Percentiles rank a stretch among this genome's conserved stretches.
phyloP scores from a whole-genome alignment of 345 rosid species.

The Limnanthes douglasii region DNA sequence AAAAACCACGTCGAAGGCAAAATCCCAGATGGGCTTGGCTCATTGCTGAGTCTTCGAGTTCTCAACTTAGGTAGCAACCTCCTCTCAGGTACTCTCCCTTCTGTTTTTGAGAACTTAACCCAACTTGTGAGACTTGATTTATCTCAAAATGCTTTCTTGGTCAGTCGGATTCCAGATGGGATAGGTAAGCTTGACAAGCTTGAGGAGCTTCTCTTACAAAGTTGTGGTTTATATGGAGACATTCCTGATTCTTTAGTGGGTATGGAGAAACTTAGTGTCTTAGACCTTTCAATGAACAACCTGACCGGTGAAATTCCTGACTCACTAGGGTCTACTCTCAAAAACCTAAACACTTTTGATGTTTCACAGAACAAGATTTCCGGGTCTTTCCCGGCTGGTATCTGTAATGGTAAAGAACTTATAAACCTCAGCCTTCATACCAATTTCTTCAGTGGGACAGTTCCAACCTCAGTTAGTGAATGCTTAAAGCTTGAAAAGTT shows the following conservation, averaged over 20 bases:
- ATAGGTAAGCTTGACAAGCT: constrained; percentile 67
- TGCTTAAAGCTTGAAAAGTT: constrained; percentile 71
- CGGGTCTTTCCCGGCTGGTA: constrained; percentile 59
- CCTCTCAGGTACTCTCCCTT: constrained; percentile 66
- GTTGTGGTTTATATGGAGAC: constrained; percentile 65
- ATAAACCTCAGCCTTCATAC: constrained; percentile 51
- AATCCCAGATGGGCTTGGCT: constrained; percentile 62
- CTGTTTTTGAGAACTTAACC: constrained; percentile 41
- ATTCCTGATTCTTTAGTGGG: constrained; percentile 58
- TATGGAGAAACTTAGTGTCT: constrained; percentile 31
- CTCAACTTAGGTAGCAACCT: constrained; percentile 67
- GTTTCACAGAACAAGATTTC: constrained; percentile 61
- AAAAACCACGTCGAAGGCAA: constrained; percentile 65
- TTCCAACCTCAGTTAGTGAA: constrained; percentile 36
- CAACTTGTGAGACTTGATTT: constrained; percentile 72
- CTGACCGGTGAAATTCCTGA: constrained; percentile 51
- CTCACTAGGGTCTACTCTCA: constrained; percentile 35
- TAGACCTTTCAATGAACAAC: constrained; percentile 73
- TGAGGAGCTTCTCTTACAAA: constrained; percentile 55
- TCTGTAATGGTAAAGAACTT: constrained; percentile 52
- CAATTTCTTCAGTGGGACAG: constrained; percentile 50
- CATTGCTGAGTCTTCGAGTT: constrained; percentile 33
- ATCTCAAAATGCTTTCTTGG: constrained; percentile 54
- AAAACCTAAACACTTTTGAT: constrained; percentile 59
- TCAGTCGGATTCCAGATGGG: constrained; percentile 49